Conservation (phyloP, 768 basidiomycete species). For the Lactifluus echinatus region DNA sequence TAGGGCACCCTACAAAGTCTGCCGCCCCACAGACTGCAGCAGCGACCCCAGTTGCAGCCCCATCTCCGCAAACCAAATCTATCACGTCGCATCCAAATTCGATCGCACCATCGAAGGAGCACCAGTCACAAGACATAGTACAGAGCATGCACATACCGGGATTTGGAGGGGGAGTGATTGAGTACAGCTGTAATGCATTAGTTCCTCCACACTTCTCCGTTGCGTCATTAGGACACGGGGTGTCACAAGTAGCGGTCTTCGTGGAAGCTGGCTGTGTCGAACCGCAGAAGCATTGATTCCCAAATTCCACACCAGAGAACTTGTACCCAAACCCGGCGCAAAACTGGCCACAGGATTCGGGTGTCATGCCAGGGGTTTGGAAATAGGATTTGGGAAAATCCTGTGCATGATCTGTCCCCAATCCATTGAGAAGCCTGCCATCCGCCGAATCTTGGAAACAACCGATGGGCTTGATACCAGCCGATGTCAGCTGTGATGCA, state of each 20-base stretch:
- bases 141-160: not conserved
- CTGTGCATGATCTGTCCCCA: not conserved
- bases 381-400: not conserved
- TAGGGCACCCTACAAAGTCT: no score
- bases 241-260: not conserved
- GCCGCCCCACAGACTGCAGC: no score
- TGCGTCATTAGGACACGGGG: not conserved
- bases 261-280: not conserved
- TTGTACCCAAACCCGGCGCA: not conserved
- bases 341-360: not conserved
- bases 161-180: not conserved
- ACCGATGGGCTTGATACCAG: not conserved
- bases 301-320: not conserved
- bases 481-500: not conserved
- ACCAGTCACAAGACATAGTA: not conserved
- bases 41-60: no score
- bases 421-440: not conserved
- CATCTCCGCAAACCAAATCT: not conserved
- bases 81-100: not conserved
- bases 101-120: not conserved
- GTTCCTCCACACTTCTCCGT: not conserved
- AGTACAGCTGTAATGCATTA: not conserved
- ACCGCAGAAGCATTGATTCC: not conserved
- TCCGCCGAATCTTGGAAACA: not conserved
- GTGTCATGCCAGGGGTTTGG: not conserved